A percentile compares a stretch with the other conserved stretches of the same genome.
These are phyloP conservation scores for Suillus bovinus DNA, from an alignment of 768 basidiomycete species.

Conservation along the genomic window DNA sequence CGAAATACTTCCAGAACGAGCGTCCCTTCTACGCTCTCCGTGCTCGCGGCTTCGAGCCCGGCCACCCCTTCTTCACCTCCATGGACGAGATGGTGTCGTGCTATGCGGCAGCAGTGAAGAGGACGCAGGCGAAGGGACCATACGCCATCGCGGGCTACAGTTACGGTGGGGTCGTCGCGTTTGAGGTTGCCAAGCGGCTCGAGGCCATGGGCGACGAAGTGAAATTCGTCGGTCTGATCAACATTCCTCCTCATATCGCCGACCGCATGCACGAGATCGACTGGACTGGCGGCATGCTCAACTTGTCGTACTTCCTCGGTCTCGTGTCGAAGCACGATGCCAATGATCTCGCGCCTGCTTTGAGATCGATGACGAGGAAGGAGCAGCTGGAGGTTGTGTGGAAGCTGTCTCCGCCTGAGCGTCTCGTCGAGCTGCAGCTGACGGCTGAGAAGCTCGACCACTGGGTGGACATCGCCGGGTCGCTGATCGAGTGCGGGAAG, in stretches of 20 bases:
- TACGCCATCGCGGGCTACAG: constrained; percentile 40
- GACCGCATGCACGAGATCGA: constrained; percentile 42
- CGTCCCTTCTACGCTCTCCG: constrained; percentile 40
- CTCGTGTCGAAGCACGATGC: constrained; percentile 31
- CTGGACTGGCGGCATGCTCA: constrained; percentile 41
- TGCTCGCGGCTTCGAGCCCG: constrained; percentile 39
- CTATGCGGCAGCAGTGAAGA: constrained; percentile 33
- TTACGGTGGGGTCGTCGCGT: constrained; percentile 39
- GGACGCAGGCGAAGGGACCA: constrained; percentile 31
- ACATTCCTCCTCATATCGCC: constrained; percentile 38
- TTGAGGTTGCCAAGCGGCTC: constrained; percentile 36
- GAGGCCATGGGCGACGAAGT: constrained; percentile 30
- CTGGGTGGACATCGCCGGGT: constrained; percentile 32
- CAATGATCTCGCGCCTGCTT: constrained; percentile 18
- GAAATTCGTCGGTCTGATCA: constrained; percentile 36
- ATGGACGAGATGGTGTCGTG: constrained; percentile 35
- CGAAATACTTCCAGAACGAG: constrained; percentile 40
- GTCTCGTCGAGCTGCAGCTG: constrained; percentile 30
- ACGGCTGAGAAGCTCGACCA: constrained; percentile 26
- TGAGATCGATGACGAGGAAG: constrained; percentile 21
- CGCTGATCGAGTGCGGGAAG: constrained; percentile 34
- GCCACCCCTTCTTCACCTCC: constrained; percentile 29
- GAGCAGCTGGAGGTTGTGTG: constrained; percentile 27
- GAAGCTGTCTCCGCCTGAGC: constrained; percentile 30
- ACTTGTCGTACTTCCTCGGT: constrained; percentile 41